Evolutionary conservation across 768 basidiomycete genomes (phyloP), one percentile per base, ranked within the genome.

Genomic region (Termitomyces sp.): DNA sequence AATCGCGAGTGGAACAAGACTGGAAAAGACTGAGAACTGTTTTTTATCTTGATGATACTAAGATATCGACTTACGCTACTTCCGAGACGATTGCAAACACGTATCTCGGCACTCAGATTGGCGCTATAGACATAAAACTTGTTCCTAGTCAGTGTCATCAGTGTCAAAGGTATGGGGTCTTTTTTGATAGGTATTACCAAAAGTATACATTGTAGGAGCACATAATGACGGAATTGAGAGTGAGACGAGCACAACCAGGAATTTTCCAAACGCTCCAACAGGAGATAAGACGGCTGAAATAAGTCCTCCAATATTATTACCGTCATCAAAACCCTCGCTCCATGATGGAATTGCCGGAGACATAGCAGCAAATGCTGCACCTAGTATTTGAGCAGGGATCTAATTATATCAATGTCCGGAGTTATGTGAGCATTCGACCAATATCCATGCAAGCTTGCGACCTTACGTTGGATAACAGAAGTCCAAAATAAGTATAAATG

Each of bases 131-230:
- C 74, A 91, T 90, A 65, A 88, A 78, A 63, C 80, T 84, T 55
- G 86, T 80, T 3, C 74, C 76, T 79, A 61, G 11, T 5, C n/a
- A 18, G 18, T 24, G 53, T 8, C 8, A 26, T 54, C 36, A 38
- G 36, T 13, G 3, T 3, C 13, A 24, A 24, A 5, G 4, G 9
- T 33, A 18, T 5, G 43, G 33, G 22, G 5, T 24, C 0, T 18
- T n/a, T 33, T 22, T 2, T 14, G 13, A 40, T 16, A 26, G 11
- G 9, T 41, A 67, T 62, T 49, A 76, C 85, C 82, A 62, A 86
- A 85, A 5, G 85, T 87, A 67, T 94, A 94, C 67, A 92, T 85
- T 4, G 87, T 88, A 2, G 86, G 84, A 1, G 88, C 87, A 60
- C 84, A 86, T 63, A 90, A 88, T 4, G 81, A 86, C 1, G 85